Evolutionary conservation across 2,329 filamentous ascomycete genomes (phyloP).

Genomic region (Neopestalotiopsis sp.): DNA sequence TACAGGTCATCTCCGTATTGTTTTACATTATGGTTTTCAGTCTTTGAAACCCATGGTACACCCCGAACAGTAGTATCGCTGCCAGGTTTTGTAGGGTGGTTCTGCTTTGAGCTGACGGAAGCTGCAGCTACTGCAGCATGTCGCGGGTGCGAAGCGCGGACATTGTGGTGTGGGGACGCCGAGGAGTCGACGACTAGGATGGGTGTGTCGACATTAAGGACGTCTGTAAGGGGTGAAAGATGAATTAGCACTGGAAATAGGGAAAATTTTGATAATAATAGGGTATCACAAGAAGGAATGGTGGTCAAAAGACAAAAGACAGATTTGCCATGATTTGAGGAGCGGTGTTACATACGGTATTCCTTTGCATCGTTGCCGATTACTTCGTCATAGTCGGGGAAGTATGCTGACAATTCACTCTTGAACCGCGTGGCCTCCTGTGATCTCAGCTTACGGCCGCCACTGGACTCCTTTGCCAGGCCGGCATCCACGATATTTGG

Average conservation of each 20-base stretch:
- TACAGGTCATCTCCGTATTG: constrained; percentile 62
- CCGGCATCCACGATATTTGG: constrained; percentile 47
- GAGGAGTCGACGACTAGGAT: constrained; percentile 70
- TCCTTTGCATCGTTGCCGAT: constrained; percentile 85
- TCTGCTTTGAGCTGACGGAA: constrained; percentile 34
- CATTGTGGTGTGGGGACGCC: constrained; percentile 31
- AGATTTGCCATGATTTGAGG: not conserved
- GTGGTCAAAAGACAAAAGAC: constrained; percentile 8
- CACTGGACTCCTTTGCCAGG: constrained; percentile 48
- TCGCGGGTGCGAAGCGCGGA: constrained; percentile 43
- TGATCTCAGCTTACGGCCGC: constrained; percentile 77
- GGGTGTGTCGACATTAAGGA: constrained; percentile 73
- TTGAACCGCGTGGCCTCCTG: constrained; percentile 86
- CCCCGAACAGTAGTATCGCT: constrained; percentile 17
- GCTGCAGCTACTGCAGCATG: constrained; percentile 28
- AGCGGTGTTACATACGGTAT: constrained; percentile 62
- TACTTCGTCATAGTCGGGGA: constrained; percentile 92
- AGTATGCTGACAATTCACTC: constrained; percentile 89
- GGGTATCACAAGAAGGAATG: not conserved
- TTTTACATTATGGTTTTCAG: constrained; percentile 46
- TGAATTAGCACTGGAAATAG: constrained; percentile 13
- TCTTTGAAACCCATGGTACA: not conserved
- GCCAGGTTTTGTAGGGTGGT: constrained; percentile 31
- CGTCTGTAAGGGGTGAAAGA: constrained; percentile 55
- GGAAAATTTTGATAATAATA: constrained; percentile 18